Percentiles rank a stretch among this genome's conserved stretches.
Evolutionary conservation across 768 basidiomycete genomes (phyloP).

Genomic region (Sistotremastrum suecicum): DNA sequence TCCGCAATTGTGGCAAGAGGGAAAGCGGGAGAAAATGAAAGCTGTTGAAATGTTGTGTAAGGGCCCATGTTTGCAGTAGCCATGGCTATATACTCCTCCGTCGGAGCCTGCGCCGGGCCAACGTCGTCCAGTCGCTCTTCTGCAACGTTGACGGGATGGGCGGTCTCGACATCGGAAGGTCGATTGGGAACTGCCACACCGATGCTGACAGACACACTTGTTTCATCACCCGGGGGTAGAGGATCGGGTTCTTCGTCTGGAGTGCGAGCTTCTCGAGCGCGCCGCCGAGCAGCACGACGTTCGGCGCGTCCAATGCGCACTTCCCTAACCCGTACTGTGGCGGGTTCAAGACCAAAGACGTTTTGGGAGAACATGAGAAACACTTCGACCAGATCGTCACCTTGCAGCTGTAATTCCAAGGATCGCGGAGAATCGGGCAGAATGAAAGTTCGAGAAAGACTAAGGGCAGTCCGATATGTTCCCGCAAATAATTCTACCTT

Average conservation of each 20-base stretch:
- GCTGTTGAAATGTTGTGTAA: constrained; percentile 87
- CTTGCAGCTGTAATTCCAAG: constrained; percentile 77
- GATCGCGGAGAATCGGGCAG: constrained; percentile 82
- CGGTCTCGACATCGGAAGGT: constrained; percentile 5
- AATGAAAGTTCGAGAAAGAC: constrained; percentile 85
- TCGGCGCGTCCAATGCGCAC: constrained; percentile 84
- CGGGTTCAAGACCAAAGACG: constrained; percentile 84
- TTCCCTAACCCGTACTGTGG: constrained; percentile 87
- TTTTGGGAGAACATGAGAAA: constrained; percentile 87
- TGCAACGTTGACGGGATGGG: constrained; percentile 13
- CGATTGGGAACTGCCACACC: constrained; percentile 27
- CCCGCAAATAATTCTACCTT: constrained; percentile 91
- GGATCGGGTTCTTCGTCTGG: constrained; percentile 30
- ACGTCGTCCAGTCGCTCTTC: constrained; percentile 17
- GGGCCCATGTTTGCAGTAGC: constrained; percentile 63
- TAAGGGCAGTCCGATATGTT: constrained; percentile 78
- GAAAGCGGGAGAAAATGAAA: constrained; percentile 73
- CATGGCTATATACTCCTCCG: constrained; percentile 55
- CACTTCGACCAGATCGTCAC: constrained; percentile 85
- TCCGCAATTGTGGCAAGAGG: constrained; percentile 82
- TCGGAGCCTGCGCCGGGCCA: constrained; percentile 24
- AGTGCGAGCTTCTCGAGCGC: constrained; percentile 51
- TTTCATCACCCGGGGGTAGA: constrained; percentile 30
- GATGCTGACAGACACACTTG: constrained; percentile 47
- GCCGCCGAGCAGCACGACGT: constrained; percentile 67